Conservation (phyloP, 2,329 filamentous ascomycete species). For the Ophiostoma perfectum region DNA sequence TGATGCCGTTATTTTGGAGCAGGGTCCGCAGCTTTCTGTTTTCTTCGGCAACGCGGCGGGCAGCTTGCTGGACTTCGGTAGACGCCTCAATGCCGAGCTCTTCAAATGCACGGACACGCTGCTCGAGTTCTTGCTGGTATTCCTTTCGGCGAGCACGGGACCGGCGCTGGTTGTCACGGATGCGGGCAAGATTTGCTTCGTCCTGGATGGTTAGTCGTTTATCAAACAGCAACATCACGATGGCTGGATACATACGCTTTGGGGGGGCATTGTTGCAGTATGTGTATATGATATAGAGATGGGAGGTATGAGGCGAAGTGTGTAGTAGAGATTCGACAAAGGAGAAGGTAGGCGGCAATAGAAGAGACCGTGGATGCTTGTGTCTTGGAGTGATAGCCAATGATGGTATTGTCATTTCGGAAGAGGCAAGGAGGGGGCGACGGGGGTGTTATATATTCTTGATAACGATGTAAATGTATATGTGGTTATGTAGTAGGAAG, state of each 20-base stretch:
- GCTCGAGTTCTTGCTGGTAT: conserved; percentile 65
- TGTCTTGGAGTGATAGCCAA: neutral
- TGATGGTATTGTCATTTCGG: conserved; percentile 3
- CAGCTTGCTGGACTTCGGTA: conserved; percentile 65
- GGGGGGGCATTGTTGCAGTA: conserved; percentile 12
- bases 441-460: conserved; percentile 1
- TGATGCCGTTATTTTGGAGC: conserved; percentile 52
- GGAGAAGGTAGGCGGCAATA: neutral
- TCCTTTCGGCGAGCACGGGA: conserved; percentile 70
- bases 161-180: conserved; percentile 71
- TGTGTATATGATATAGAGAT: neutral
- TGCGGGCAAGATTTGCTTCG: conserved; percentile 44
- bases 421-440: neutral
- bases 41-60: conserved; percentile 62
- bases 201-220: conserved; percentile 19
- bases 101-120: conserved; percentile 58
- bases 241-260: conserved; percentile 15
- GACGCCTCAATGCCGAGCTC: conserved; percentile 61
- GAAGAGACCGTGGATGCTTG: neutral
- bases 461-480: neutral
- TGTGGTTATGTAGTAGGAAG: neutral
- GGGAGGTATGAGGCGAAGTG: neutral
- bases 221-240: neutral
- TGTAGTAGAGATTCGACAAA: neutral
- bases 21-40: conserved; percentile 59